These are phyloP conservation scores for Fomitopsis palustris DNA, from an alignment of 1,284 basidiomycete species.

Conservation along the genomic window DNA sequence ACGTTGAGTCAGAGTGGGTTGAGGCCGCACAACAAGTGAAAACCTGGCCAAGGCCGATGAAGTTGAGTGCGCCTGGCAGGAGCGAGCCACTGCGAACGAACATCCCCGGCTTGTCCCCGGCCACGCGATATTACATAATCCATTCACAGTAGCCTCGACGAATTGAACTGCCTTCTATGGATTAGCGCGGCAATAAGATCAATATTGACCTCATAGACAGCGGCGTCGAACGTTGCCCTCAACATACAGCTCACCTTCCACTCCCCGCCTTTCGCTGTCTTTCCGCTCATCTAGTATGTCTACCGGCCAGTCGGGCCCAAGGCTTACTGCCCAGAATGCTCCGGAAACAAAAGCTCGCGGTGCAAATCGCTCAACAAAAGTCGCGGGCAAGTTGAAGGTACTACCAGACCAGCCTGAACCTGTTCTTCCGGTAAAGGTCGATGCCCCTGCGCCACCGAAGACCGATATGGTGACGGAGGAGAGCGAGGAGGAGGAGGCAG, in stretches of 20 bases:
- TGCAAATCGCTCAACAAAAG: slow-evolving; percentile 84
- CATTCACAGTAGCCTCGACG: not conserved
- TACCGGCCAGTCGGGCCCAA: slow-evolving; percentile 16
- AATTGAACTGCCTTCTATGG: not conserved
- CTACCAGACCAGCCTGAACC: slow-evolving; percentile 87
- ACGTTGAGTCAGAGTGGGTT: not conserved
- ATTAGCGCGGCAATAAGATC: not conserved
- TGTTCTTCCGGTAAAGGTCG: slow-evolving; percentile 27
- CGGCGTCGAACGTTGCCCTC: not conserved
- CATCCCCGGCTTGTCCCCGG: not conserved
- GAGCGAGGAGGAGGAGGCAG: slow-evolving; percentile 43
- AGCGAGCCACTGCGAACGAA: not conserved
- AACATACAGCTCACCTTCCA: not conserved
- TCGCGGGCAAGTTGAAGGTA: slow-evolving; percentile 86
- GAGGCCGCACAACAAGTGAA: too few species aligned
- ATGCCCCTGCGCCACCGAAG: slow-evolving; percentile 25
- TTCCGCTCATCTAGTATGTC: slow-evolving; percentile 12
- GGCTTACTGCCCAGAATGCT: slow-evolving; percentile 7
- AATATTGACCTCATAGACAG: not conserved
- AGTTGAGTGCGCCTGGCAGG: too few species aligned
- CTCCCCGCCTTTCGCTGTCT: not conserved
- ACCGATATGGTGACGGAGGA: slow-evolving; percentile 39
- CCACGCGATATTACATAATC: not conserved
- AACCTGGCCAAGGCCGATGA: too few species aligned
- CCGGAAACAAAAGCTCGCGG: slow-evolving; percentile 56